Evolutionary conservation across 1,139 yeast genomes (phyloP), one percentile per base, ranked within the genome.

Genomic region (Saccharomyces hybrid): DNA sequence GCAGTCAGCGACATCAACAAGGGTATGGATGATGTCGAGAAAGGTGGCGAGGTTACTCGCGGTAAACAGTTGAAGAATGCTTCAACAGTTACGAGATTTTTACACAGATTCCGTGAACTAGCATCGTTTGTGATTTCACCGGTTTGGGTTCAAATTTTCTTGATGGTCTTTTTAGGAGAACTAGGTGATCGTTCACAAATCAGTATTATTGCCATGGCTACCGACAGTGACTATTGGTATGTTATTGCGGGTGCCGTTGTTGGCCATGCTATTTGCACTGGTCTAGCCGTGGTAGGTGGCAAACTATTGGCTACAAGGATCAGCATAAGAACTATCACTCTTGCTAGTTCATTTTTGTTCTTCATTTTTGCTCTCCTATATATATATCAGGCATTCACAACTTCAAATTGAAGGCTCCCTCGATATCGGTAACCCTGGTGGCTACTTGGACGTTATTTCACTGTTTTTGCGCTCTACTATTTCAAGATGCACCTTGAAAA

Each of bases 151-250:
- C 97, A 93, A 74, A 95, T 93, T 4, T 93, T 93, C 69, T 83
- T 85, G 54, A 91, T 95, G 98, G 89, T 96, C 1, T 95, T 95
- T 70, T 76, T 93, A 55, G 99, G 97, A 56, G 99, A 93, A 75
- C 90, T 98, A 96, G 99, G 99, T 52, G 99, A 93, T 71, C 83
- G 99, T 66, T 90, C 97, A 12, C 99, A 93, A 73, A 89, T 93
- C 54, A 96, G 98, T 42, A 95, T 97, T 47, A 90, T 93, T 66
- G 99, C 99, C 53, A 87, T 93, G 95, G 98, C 98, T 51, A 96
- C 99, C 1, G 97, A 97, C 44, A 84, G 90, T 42, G 88, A 90
- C 70, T 93, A 89, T 74, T 84, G 95, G 93, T 78, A 78, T 66
- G 96, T 91, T 51, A 88, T 93, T 50, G 63, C 85, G 49, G 99